Base-by-base conservation (phyloP, 306 rosid genomes). In the Alnus glutinosa region DNA sequence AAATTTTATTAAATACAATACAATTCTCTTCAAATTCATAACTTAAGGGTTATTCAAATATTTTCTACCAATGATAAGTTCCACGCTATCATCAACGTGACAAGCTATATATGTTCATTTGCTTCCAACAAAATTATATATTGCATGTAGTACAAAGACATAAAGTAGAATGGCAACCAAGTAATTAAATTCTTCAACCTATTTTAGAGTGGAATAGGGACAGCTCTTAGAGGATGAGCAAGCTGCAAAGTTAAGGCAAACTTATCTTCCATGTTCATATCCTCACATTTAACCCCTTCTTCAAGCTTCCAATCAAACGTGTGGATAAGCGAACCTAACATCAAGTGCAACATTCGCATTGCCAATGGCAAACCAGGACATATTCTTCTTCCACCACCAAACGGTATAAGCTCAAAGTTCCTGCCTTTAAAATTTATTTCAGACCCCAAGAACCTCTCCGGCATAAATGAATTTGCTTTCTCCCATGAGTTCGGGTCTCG, bases 301-400 rank as follows among this genome's bases (percentile, higher is more conserved):
- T 85, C 87, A 50, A 85, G 73, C 82, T 75, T 75, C 85, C 89
- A 87, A 74, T 81, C 77, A n/a, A 83, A 89, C 2, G 50, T 70
- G 68, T 85, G 82, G 4, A 89, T 15, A 7, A 86, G 71, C 0
- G 87, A 84, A 19, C 90, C 89, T 75, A 89, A 58, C 52, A 79
- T 77, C 86, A 83, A 46, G 59, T 78, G 81, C 75, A 86, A 7
- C 81, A 86, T 85, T n/a, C 87, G 47, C 46, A 16, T 63, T 0
- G 86, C 90, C 81, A 87, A 52, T 5, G 74, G 82, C 58, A 75
- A 64, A 4, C 90, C 92, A 7, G 87, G 87, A n/a, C 90, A 89
- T 15, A 76, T 86, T 55, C 89, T 70, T 13, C 89, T 42, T 18
- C 86, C 89, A 4, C 76, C 70, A 1, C 89, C 86, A 51, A 89